Evolutionary conservation across 352 stramenopile genomes (phyloP), one percentile per base, ranked within the genome.

Genomic region (Phytophthora cactorum): DNA sequence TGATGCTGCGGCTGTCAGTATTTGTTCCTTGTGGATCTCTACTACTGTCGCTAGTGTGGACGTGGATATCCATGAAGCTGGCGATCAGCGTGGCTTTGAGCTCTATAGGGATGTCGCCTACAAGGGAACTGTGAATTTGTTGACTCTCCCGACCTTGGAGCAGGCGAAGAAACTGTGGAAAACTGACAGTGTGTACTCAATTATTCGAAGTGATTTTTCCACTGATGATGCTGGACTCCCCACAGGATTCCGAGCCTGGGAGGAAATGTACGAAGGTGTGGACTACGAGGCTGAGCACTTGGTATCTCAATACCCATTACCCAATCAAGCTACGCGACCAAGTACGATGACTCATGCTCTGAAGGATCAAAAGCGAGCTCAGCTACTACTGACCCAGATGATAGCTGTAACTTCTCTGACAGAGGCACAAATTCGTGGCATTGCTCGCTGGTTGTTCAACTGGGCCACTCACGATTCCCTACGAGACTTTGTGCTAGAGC

Each of bases 271-370:
- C 36, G 69, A 87, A 25, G 83, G 81, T 6, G 25, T 66, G 0
- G 81, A 92, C 45, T 85, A 66, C 8, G 86, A 81, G 28, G 88
- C 79, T 0, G 81, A 89, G 43, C 52, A 74, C 10, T 54, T 91
- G 0, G 44, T 81, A 1, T 14, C 52, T 5, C 66, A 74, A n/a
- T 88, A 84, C 43, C 79, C 83, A 1, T 39, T 70, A 0, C 63
- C 74, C 15, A 68, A 71, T 11, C 49, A 63, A 27, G 53, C 78
- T 3, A 25, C 68, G 2, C 45, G 47, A 3, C 39, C 75, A 22
- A 31, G 11, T 5, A 59, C 31, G 0, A 72, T 78, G 64, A 44
- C 50, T 0, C 66, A 79, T 38, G 34, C 51, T 4, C 52, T 90
- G 2, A 70, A 34, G 9, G 12, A 12, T 3, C 29, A 71, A 3